A percentile compares a stretch with the other conserved stretches of the same genome.
These are phyloP conservation scores for Blastobotrys serpentis DNA, from an alignment of 1,139 yeast genomes.

Conservation along the genomic window DNA sequence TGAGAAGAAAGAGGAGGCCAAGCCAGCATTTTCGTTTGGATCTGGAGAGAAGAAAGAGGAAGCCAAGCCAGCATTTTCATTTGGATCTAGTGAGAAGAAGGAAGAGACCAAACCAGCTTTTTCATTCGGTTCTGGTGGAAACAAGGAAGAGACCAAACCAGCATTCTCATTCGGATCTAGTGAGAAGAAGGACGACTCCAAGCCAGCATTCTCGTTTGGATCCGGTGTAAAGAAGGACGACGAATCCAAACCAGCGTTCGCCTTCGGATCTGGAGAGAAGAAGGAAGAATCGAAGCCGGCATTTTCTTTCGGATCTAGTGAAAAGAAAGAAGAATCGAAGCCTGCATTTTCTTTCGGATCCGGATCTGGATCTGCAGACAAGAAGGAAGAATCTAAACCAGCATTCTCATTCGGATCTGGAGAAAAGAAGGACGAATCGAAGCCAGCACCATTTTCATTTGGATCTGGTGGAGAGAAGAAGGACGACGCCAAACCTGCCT, in stretches of 20 bases:
- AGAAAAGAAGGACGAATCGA: slow-evolving; percentile 11
- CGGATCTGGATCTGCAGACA: slow-evolving; percentile 27
- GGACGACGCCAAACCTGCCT: slow-evolving; percentile 29
- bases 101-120: slow-evolving; percentile 14
- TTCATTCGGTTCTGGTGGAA: slow-evolving; percentile 18
- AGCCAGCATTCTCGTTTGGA: slow-evolving; percentile 36
- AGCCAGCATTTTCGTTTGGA: slow-evolving; percentile 13
- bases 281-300: slow-evolving; percentile 31
- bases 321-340: slow-evolving; percentile 12
- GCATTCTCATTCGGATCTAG: slow-evolving; percentile 17
- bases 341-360: slow-evolving; percentile 31
- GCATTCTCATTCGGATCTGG: slow-evolving; percentile 32
- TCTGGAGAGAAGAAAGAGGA: slow-evolving; percentile 6
- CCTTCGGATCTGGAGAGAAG: slow-evolving; percentile 31
- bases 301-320: slow-evolving; percentile 32
- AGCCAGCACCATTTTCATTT: slow-evolving; percentile 34
- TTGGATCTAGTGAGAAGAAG: slow-evolving; percentile 22
- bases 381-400: slow-evolving; percentile 16
- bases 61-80: slow-evolving; percentile 26
- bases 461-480: slow-evolving; percentile 20
- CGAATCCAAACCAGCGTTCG: slow-evolving; percentile 32
- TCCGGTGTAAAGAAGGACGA: slow-evolving; percentile 24
- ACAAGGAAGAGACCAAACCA: slow-evolving; percentile 16
- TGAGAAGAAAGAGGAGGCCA: slow-evolving; percentile 3
- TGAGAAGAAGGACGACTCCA: slow-evolving; percentile 21